Conservation (phyloP, 2,329 filamentous ascomycete species). For the Aureobasidium mangrovei region DNA sequence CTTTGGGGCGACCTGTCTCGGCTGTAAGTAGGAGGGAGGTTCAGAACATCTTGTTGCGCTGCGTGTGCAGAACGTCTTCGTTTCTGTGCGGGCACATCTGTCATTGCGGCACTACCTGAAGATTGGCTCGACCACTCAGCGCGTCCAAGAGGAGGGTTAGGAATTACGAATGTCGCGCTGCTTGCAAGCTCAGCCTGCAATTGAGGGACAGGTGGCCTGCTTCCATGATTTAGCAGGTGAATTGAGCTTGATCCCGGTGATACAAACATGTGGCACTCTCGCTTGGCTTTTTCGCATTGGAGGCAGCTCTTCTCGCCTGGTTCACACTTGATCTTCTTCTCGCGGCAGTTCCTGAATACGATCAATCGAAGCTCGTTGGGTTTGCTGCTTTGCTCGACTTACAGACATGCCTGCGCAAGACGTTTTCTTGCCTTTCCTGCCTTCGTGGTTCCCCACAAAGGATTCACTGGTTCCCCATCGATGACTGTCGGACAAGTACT, state of each 20-base stretch:
- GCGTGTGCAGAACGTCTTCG: conserved; percentile 11
- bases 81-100: conserved; percentile 4
- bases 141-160: neutral
- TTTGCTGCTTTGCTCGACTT: neutral
- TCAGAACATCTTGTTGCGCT: conserved; percentile 15
- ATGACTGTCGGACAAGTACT: conserved; percentile 17
- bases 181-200: conserved; percentile 19
- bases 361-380: neutral
- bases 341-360: conserved; percentile 58
- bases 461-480: conserved; percentile 44
- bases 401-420: conserved; percentile 78
- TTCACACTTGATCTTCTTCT: conserved; percentile 97
- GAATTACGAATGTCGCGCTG: neutral
- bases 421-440: conserved; percentile 88
- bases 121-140: conserved; percentile 11
- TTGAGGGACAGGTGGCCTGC: conserved; percentile 22
- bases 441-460: conserved; percentile 89
- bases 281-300: conserved; percentile 86
- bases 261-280: conserved; percentile 67
- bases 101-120: neutral
- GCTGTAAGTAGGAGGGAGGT: conserved; percentile 2
- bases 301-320: conserved; percentile 79
- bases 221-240: conserved; percentile 17
- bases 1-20: neutral
- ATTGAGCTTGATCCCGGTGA: neutral